A percentile compares a stretch with the other conserved stretches of the same genome.
Evolutionary conservation across 495 filamentous ascomycete genomes (phyloP).

Genomic region (Neurospora discreta): DNA sequence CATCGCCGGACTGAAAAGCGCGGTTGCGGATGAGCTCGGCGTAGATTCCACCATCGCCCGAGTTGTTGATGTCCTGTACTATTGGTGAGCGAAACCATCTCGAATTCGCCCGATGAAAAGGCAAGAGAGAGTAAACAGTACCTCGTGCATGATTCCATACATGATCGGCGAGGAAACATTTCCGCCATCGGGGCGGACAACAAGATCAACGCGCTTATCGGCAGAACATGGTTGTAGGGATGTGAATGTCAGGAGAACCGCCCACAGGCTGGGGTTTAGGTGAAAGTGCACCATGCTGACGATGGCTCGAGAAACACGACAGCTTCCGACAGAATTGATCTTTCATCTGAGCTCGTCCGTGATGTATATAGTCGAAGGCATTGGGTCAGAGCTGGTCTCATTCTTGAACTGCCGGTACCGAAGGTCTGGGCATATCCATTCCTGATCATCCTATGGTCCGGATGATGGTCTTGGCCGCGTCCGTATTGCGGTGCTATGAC

Average conservation of each 20-base stretch:
- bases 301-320: not conserved
- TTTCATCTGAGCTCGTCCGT: not conserved
- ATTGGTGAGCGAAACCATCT: not conserved
- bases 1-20: constrained; percentile 44
- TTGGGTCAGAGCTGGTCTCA: not conserved
- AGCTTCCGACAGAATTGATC: not conserved
- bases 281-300: not conserved
- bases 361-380: not conserved
- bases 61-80: constrained; percentile 57
- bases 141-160: constrained; percentile 34
- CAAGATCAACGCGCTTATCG: constrained; percentile 12
- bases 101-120: not conserved
- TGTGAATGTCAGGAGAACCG: not conserved
- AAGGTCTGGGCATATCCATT: not conserved
- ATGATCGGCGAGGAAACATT: constrained; percentile 25
- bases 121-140: not conserved
- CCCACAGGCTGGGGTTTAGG: not conserved
- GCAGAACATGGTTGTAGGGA: constrained; percentile 7
- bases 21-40: constrained; percentile 64
- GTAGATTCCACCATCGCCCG: constrained; percentile 67
- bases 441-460: not conserved
- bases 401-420: not conserved
- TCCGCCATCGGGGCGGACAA: constrained; percentile 23
- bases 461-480: not conserved
- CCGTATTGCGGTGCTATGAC: not conserved